Percentiles rank a stretch among this genome's conserved stretches.
These are phyloP conservation scores for Oryza officinalis DNA, from an alignment of 176 grass and related monocot species.

Conservation along the genomic window DNA sequence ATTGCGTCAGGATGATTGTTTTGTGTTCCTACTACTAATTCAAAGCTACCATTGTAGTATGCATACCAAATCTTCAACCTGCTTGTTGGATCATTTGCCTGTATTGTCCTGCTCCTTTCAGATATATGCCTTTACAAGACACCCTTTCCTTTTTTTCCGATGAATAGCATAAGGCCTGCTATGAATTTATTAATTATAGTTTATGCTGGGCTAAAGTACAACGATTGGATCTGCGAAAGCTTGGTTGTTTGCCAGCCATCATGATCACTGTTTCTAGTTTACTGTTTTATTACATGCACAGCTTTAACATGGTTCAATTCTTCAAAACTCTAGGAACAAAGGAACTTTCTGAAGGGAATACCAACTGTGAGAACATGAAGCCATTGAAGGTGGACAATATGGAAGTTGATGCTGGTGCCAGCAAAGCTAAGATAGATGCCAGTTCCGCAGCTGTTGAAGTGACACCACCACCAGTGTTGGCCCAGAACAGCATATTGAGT, in stretches of 20 bases:
- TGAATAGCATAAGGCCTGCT: not conserved
- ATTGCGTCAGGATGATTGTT: not conserved
- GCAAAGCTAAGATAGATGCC: conserved; percentile 40
- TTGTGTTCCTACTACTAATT: not conserved
- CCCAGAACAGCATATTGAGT: conserved; percentile 37
- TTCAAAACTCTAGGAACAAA: conserved; percentile 50
- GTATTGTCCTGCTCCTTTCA: not conserved
- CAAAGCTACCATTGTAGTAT: not conserved
- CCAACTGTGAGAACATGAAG: conserved; percentile 14
- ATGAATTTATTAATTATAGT: too few relatives aligned
- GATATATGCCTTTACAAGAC: conserved; percentile 23
- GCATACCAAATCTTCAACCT: not conserved
- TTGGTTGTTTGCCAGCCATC: not conserved
- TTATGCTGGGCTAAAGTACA: too few relatives aligned
- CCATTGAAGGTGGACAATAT: conserved; percentile 36
- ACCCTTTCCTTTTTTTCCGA: not conserved
- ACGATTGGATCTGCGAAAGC: too few relatives aligned
- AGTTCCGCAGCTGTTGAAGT: conserved; percentile 19
- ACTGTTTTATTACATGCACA: not conserved
- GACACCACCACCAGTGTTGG: conserved; percentile 3
- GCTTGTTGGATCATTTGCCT: not conserved
- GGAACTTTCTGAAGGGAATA: conserved; percentile 42
- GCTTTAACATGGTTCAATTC: conserved; percentile 20
- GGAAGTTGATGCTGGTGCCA: conserved; percentile 48
- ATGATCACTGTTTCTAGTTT: not conserved